Percentiles rank a stretch among this genome's conserved stretches.
Conservation (phyloP, 2,329 filamentous ascomycete species). For the Hymenoscyphus salicellus region DNA sequence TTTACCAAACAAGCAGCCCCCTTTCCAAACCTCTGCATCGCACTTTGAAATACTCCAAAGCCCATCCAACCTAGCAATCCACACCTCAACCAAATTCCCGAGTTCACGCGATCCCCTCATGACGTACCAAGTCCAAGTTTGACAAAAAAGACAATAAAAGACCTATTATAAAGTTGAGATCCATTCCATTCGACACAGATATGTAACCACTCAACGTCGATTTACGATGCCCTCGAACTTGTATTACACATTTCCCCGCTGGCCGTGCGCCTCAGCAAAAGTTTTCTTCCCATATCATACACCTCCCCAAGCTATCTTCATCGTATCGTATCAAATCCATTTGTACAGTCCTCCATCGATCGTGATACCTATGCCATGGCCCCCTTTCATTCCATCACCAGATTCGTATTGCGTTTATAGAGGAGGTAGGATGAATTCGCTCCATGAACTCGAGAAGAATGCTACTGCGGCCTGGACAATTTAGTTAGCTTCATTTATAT, state of each 20-base stretch:
- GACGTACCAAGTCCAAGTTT: background rate
- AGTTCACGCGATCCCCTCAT: background rate
- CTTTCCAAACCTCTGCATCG: background rate
- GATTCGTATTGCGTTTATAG: conserved; percentile 28
- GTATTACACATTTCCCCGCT: background rate
- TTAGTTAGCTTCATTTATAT: conserved; percentile 18
- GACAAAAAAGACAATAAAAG: background rate
- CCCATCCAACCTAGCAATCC: too few relatives aligned
- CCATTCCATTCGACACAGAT: conserved; percentile 5
- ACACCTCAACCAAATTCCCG: background rate
- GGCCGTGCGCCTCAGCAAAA: background rate
- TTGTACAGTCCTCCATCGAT: background rate
- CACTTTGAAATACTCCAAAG: background rate
- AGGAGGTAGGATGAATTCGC: conserved; percentile 66
- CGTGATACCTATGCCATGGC: background rate
- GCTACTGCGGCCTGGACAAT: conserved; percentile 57
- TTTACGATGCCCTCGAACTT: background rate
- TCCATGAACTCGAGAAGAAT: conserved; percentile 65
- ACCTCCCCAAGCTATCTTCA: background rate
- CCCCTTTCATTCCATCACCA: background rate
- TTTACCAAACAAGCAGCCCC: background rate
- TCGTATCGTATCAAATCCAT: background rate
- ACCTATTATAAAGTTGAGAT: background rate
- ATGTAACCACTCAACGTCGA: background rate
- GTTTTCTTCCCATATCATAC: conserved; percentile 1